phyloP scores from a whole-genome alignment of 441 rosid genomes.

The Capsella rubella region DNA sequence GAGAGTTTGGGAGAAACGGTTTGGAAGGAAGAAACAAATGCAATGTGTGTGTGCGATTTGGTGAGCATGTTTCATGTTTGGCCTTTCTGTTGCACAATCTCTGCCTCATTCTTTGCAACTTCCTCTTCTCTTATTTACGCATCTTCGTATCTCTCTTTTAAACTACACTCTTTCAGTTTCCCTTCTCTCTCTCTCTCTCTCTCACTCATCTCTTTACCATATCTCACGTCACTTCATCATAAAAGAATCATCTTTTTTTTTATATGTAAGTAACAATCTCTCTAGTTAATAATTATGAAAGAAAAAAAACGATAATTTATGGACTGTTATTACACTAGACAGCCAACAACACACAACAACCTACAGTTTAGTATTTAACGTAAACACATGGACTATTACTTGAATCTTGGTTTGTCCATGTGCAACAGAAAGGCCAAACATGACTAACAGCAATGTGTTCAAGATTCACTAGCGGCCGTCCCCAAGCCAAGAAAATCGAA shows the following conservation, averaged over 20 bases:
- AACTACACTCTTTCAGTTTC: slow-evolving; percentile 22
- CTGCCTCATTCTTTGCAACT: slow-evolving; percentile 52
- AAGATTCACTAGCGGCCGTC: slow-evolving; percentile 53
- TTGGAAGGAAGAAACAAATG: slow-evolving; percentile 47
- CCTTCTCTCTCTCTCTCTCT: slow-evolving; percentile 7
- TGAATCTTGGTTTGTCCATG: slow-evolving; percentile 8
- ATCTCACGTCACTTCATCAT: slow-evolving; percentile 20
- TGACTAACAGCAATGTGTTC: slow-evolving; percentile 5
- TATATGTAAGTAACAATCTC: neutral
- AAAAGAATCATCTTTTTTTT: neutral
- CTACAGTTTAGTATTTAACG: slow-evolving; percentile 24
- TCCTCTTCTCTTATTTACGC: slow-evolving; percentile 39
- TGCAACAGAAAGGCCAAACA: too few species aligned
- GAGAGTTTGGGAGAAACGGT: slow-evolving; percentile 41
- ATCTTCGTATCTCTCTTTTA: slow-evolving; percentile 47
- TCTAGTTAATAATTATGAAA: neutral
- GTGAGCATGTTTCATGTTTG: slow-evolving; percentile 43
- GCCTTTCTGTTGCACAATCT: slow-evolving; percentile 53
- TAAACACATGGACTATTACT: slow-evolving; percentile 8
- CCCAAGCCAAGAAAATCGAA: slow-evolving; percentile 98
- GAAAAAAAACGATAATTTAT: neutral
- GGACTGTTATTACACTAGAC: slow-evolving; percentile 25
- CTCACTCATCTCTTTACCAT: slow-evolving; percentile 22
- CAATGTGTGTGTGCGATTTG: slow-evolving; percentile 43
- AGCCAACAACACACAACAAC: slow-evolving; percentile 20